phyloP scores from a whole-genome alignment of 208 protist genomes.

The Wallacemonas rigidus region DNA sequence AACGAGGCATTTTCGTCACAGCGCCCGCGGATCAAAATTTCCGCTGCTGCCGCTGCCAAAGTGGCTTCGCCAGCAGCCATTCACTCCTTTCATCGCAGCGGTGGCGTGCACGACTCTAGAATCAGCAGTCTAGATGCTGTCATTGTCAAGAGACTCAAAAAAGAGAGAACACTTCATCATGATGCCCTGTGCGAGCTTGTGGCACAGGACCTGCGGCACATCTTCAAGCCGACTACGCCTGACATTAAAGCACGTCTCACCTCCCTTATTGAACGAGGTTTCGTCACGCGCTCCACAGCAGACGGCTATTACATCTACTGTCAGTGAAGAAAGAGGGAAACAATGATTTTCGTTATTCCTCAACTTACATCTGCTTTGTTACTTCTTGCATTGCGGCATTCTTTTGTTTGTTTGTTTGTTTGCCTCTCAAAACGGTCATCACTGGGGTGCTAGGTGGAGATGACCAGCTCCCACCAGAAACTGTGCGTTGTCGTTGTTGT shows the following conservation, averaged over 20 bases:
- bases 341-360: neutral
- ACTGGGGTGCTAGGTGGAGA: no score
- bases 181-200: constrained; percentile 49
- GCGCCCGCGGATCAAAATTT: constrained; percentile 34
- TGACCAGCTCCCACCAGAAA: no score
- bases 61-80: neutral
- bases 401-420: no score
- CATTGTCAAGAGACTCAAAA: constrained; percentile 73
- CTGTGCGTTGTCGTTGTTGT: no score
- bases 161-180: constrained; percentile 50
- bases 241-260: constrained; percentile 71
- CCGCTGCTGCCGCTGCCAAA: neutral
- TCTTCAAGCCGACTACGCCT: constrained; percentile 36
- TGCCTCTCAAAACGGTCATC: no score
- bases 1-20: constrained; percentile 39
- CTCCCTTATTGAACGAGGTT: constrained; percentile 69
- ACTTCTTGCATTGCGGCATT: no score
- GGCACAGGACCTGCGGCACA: constrained; percentile 24
- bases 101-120: constrained; percentile 26
- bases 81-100: neutral
- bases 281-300: constrained; percentile 44
- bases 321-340: neutral
- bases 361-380: no score
- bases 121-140: constrained; percentile 59
- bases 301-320: constrained; percentile 34